Evolutionary conservation across 371 early-diverging fungal genomes (phyloP).

Genomic region (Rhizopus stolonifer): DNA sequence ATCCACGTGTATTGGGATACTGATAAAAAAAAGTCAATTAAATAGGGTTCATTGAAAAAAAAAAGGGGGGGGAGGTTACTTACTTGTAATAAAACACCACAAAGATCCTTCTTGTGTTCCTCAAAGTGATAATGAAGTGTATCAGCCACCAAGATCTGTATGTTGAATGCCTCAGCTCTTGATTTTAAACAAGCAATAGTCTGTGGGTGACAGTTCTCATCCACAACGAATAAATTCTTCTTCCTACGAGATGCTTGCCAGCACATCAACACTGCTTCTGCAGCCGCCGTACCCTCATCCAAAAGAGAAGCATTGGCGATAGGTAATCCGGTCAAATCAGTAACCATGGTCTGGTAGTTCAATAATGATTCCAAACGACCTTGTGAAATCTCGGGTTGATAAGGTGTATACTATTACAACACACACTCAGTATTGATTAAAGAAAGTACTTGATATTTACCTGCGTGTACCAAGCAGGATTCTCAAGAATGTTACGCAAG

Average conservation of each 20-base stretch:
- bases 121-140: conserved; percentile 77
- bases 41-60: no score
- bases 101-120: conserved; percentile 70
- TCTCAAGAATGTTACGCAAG: conserved; percentile 93
- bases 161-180: conserved; percentile 91
- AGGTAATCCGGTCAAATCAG: conserved; percentile 90
- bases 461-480: conserved; percentile 98
- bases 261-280: conserved; percentile 95
- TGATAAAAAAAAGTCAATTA: no score
- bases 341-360: conserved; percentile 95
- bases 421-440: not conserved
- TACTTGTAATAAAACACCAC: conserved; percentile 89
- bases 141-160: conserved; percentile 84
- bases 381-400: conserved; percentile 98
- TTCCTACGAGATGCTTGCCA: conserved; percentile 69
- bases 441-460: conserved; percentile 27
- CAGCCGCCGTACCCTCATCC: conserved; percentile 98
- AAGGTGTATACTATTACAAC: conserved; percentile 88
- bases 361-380: conserved; percentile 95
- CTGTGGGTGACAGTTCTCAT: conserved; percentile 90
- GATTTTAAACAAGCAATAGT: conserved; percentile 91
- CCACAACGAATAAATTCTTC: conserved; percentile 88
- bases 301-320: conserved; percentile 95
- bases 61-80: no score
- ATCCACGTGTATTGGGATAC: conserved; percentile 93